Evolutionary conservation across 1,284 basidiomycete genomes (phyloP).

Genomic region (Ganoderma multipileum): DNA sequence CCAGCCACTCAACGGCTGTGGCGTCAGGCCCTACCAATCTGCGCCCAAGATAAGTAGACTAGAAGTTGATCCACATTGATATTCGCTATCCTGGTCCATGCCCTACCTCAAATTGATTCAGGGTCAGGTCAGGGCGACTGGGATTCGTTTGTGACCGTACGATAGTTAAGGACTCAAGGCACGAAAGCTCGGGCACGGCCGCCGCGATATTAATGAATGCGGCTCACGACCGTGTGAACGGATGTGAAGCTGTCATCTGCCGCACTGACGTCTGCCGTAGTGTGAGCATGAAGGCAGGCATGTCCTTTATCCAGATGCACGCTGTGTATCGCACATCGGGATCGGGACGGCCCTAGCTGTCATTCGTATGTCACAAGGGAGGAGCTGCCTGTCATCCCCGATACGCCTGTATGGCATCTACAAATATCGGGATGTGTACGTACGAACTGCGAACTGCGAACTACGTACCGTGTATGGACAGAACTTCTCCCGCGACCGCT

Average conservation of each 20-base stretch:
- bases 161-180: not conserved
- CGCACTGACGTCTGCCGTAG: not conserved
- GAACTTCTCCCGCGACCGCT: not conserved
- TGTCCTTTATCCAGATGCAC: constrained; percentile 3
- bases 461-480: not conserved
- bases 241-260: not conserved
- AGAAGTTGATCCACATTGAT: not conserved
- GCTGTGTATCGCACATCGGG: constrained; percentile 12
- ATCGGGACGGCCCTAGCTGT: constrained; percentile 4
- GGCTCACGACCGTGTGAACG: not conserved
- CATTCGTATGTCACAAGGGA: not conserved
- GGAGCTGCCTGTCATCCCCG: not conserved
- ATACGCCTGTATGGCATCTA: constrained; percentile 14
- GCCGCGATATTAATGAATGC: not conserved
- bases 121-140: not conserved
- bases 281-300: not conserved
- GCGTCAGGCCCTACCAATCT: not conserved
- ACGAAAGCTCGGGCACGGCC: not conserved
- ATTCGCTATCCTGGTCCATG: not conserved
- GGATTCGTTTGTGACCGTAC: not conserved
- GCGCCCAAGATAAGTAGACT: constrained; percentile 2
- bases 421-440: constrained; percentile 21
- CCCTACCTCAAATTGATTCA: not conserved
- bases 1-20: not conserved
- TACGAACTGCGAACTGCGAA: constrained; percentile 3